A percentile compares a stretch with the other conserved stretches of the same genome.
These are phyloP conservation scores for Purshia tridentata DNA, from an alignment of 306 rosid species.

Conservation along the genomic window DNA sequence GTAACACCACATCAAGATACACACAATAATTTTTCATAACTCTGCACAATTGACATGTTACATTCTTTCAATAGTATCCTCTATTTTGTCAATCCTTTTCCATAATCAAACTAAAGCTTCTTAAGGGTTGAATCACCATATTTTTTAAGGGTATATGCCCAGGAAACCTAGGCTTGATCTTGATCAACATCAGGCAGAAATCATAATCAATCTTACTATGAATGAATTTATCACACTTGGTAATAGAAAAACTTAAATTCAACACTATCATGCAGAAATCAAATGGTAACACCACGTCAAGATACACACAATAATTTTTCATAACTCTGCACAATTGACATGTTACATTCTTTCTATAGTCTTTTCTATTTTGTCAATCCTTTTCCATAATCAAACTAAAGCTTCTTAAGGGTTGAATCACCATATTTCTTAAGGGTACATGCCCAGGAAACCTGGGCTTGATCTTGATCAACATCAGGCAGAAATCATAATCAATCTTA, in stretches of 20 bases:
- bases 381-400: too few relatives aligned
- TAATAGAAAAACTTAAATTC: not conserved
- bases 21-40: too few relatives aligned
- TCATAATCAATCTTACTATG: not conserved
- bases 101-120: not conserved
- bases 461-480: not conserved
- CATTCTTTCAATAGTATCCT: too few relatives aligned
- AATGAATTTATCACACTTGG: not conserved
- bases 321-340: too few relatives aligned
- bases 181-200: not conserved
- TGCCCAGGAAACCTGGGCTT: not conserved
- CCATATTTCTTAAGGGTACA: not conserved
- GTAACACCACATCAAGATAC: too few relatives aligned
- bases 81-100: too few relatives aligned
- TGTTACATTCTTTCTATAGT: too few relatives aligned
- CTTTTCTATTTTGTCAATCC: too few relatives aligned
- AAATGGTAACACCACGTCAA: not conserved
- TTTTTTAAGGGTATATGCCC: not conserved
- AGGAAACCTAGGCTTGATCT: not conserved
- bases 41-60: too few relatives aligned
- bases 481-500: not conserved
- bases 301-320: too few relatives aligned
- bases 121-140: not conserved
- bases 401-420: not conserved
- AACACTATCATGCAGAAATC: slow-evolving; percentile 23